A percentile compares a stretch with the other conserved stretches of the same genome.
Evolutionary conservation across 352 stramenopile genomes (phyloP).

Genomic region (Phytophthora citrophthora): DNA sequence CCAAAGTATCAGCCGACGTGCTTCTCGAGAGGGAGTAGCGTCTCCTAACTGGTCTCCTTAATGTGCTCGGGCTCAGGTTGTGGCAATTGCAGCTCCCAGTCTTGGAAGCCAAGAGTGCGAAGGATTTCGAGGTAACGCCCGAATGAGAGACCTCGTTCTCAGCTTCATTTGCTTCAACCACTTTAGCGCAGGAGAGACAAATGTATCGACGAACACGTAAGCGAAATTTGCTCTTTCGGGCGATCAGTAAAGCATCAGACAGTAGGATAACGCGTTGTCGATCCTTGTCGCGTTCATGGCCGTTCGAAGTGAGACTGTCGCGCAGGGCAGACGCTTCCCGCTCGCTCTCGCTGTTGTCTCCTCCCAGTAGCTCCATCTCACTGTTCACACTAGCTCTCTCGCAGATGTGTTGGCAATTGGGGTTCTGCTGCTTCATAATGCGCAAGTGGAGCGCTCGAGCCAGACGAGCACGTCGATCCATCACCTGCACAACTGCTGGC

Average conservation of each 20-base stretch:
- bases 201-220: conserved; percentile 66
- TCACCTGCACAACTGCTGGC: conserved; percentile 38
- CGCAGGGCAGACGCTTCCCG: conserved; percentile 19
- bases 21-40: conserved; percentile 36
- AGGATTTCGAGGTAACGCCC: conserved; percentile 13
- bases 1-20: conserved; percentile 12
- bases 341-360: conserved; percentile 12
- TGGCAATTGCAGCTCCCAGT: conserved; percentile 63
- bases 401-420: conserved; percentile 4
- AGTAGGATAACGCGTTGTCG: conserved; percentile 60
- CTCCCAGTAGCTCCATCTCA: conserved; percentile 28
- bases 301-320: conserved; percentile 30
- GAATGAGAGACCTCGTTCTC: not conserved
- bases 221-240: conserved; percentile 51
- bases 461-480: conserved; percentile 20
- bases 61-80: conserved; percentile 49
- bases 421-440: not conserved
- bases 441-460: conserved; percentile 22
- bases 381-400: conserved; percentile 25
- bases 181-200: conserved; percentile 59
- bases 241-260: conserved; percentile 71
- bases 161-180: conserved; percentile 36
- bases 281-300: conserved; percentile 31
- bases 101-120: conserved; percentile 58
- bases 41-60: conserved; percentile 42